Percentiles rank a stretch among this genome's conserved stretches.
phyloP scores from a whole-genome alignment of 306 rosid genomes.

The Trichosanthes cucumerina region DNA sequence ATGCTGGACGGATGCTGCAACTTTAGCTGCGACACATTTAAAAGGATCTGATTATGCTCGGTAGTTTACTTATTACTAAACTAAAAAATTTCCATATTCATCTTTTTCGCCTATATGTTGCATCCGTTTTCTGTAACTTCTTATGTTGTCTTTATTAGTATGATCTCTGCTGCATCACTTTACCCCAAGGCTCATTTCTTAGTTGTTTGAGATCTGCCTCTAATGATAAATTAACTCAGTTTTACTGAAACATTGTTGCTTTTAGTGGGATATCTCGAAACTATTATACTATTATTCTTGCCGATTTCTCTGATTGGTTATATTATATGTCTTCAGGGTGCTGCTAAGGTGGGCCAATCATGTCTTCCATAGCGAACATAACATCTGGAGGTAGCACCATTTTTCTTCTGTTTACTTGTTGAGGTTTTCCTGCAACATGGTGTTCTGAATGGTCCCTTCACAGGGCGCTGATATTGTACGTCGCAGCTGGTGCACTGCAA shows the following conservation, averaged over 20 bases:
- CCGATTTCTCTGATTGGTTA: constrained; percentile 3
- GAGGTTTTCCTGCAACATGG: constrained; percentile 4
- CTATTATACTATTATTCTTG: background rate
- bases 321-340: constrained; percentile 46
- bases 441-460: constrained; percentile 25
- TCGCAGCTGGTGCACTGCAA: constrained; percentile 92
- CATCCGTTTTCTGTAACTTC: background rate
- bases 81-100: background rate
- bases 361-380: constrained; percentile 57
- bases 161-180: background rate
- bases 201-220: background rate
- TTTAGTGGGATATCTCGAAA: background rate
- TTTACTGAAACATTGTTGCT: constrained; percentile 3
- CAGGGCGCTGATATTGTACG: constrained; percentile 88
- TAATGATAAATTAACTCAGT: constrained; percentile 1
- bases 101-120: background rate
- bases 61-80: constrained; percentile 21
- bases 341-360: constrained; percentile 92
- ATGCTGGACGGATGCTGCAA: constrained; percentile 95
- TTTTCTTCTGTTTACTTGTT: constrained; percentile 6
- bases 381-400: constrained; percentile 78
- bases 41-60: constrained; percentile 97
- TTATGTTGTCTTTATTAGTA: background rate
- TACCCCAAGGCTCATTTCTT: background rate
- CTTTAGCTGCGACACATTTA: constrained; percentile 90